phyloP scores from a whole-genome alignment of 768 basidiomycete species.

The Termitomyces sp. region DNA sequence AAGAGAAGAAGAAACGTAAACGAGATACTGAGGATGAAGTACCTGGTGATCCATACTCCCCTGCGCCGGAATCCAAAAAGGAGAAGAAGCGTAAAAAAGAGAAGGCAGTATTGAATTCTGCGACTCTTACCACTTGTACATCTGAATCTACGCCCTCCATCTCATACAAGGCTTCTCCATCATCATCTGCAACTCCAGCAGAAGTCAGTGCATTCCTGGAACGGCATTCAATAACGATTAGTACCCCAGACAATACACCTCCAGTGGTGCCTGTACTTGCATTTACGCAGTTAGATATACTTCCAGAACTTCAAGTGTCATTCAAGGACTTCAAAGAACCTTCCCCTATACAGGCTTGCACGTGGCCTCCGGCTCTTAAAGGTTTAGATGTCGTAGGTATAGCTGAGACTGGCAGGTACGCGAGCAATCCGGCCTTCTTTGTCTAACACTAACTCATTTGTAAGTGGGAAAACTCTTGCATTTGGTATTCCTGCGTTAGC shows the following conservation, averaged over 20 bases:
- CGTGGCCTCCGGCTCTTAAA: constrained; percentile 84
- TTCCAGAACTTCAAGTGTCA: constrained; percentile 50
- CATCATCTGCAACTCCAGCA: constrained; percentile 16
- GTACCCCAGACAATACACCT: constrained; percentile 38
- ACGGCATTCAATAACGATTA: constrained; percentile 71
- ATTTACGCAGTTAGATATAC: constrained; percentile 69
- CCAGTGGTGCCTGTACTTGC: constrained; percentile 60
- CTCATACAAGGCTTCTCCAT: constrained; percentile 13
- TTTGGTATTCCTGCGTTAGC: constrained; percentile 91
- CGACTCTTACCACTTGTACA: constrained; percentile 14
- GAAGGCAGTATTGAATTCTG: constrained; percentile 12
- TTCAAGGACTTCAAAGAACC: constrained; percentile 78
- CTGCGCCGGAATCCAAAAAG: constrained; percentile 28
- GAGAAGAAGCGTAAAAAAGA: constrained; percentile 36
- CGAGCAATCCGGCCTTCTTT: background rate
- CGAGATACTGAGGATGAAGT: constrained; percentile 24
- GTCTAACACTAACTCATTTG: constrained; percentile 7
- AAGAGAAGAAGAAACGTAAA: constrained; percentile 39
- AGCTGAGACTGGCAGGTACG: constrained; percentile 88
- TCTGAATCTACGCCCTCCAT: constrained; percentile 4
- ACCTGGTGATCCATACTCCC: constrained; percentile 1
- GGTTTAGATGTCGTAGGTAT: constrained; percentile 91
- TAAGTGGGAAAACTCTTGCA: constrained; percentile 90
- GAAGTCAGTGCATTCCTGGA: constrained; percentile 61
- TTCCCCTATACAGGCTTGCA: constrained; percentile 92